These are phyloP conservation scores for Malus hybrid DNA, from an alignment of 331 rosid species.

Conservation along the genomic window DNA sequence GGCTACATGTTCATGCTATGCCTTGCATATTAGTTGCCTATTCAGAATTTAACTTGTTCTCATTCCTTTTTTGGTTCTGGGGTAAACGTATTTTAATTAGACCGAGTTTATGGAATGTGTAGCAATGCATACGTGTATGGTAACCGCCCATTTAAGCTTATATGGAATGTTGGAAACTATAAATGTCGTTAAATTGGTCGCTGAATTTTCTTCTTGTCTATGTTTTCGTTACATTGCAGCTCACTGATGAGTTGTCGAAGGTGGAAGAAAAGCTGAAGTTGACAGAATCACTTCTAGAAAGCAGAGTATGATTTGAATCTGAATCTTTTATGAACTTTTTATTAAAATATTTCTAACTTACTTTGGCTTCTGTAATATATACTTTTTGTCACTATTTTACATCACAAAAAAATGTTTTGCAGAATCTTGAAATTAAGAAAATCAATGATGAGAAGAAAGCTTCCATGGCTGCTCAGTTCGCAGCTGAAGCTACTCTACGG, in stretches of 20 bases:
- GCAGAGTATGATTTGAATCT: constrained; percentile 55
- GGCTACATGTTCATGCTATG: not conserved
- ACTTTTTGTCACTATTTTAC: constrained; percentile 3
- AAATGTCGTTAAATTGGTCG: constrained; percentile 13
- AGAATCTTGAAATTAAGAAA: constrained; percentile 97
- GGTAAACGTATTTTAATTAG: not conserved
- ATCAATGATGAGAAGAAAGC: constrained; percentile 98
- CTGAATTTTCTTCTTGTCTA: constrained; percentile 11
- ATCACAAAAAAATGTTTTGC: constrained; percentile 27
- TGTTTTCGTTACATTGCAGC: constrained; percentile 39
- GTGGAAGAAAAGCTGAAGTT: constrained; percentile 88
- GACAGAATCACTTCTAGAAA: constrained; percentile 91
- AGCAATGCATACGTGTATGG: not conserved
- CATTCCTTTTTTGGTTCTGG: not conserved
- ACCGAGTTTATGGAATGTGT: not conserved
- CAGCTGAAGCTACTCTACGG: constrained; percentile 94
- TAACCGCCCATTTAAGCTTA: not conserved
- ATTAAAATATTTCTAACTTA: not conserved
- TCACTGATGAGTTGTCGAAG: constrained; percentile 83
- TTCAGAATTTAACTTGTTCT: not conserved
- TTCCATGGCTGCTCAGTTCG: constrained; percentile 98
- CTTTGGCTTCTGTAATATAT: not conserved
- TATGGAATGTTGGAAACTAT: not conserved
- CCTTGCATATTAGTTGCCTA: not conserved
- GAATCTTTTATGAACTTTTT: constrained; percentile 13